These are phyloP conservation scores for Dactylellina leptospora DNA, from an alignment of 2,329 filamentous ascomycete species.

Conservation along the genomic window DNA sequence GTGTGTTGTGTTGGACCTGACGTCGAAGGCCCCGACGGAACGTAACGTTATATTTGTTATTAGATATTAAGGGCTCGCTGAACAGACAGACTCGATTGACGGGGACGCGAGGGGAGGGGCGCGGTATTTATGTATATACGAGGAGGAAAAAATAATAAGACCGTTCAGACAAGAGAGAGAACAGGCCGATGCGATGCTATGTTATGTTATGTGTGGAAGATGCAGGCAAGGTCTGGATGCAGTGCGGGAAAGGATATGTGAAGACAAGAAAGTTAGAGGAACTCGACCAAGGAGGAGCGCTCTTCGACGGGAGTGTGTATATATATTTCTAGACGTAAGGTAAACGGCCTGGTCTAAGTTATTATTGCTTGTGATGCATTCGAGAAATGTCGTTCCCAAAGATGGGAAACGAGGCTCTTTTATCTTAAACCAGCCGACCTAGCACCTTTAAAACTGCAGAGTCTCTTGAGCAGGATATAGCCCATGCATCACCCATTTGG, in stretches of 20 bases:
- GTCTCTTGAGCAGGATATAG: constrained; percentile 34
- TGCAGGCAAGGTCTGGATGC: constrained; percentile 27
- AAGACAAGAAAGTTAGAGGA: constrained; percentile 19
- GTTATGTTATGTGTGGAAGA: constrained; percentile 30
- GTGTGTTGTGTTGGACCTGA: constrained; percentile 42
- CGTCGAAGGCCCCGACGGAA: constrained; percentile 16
- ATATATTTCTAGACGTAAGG: background rate
- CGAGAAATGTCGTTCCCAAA: constrained; percentile 38
- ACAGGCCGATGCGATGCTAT: background rate
- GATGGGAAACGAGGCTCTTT: constrained; percentile 53
- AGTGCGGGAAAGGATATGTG: constrained; percentile 4
- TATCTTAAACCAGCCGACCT: constrained; percentile 43
- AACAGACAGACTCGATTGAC: constrained; percentile 18
- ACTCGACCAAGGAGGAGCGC: constrained; percentile 52
- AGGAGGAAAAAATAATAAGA: background rate
- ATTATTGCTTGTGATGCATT: constrained; percentile 40
- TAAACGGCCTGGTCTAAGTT: background rate
- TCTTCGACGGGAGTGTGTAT: constrained; percentile 48
- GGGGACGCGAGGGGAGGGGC: background rate
- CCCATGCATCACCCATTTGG: constrained; percentile 30
- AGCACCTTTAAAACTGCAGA: background rate
- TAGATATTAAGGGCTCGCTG: background rate
- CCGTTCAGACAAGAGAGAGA: background rate
- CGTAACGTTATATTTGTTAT: constrained; percentile 1
- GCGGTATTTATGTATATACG: constrained; percentile 11